A percentile compares a stretch with the other conserved stretches of the same genome.
Evolutionary conservation across 2,329 filamentous ascomycete species (phyloP).

Genomic region (Hymenoscyphus fraxineus): DNA sequence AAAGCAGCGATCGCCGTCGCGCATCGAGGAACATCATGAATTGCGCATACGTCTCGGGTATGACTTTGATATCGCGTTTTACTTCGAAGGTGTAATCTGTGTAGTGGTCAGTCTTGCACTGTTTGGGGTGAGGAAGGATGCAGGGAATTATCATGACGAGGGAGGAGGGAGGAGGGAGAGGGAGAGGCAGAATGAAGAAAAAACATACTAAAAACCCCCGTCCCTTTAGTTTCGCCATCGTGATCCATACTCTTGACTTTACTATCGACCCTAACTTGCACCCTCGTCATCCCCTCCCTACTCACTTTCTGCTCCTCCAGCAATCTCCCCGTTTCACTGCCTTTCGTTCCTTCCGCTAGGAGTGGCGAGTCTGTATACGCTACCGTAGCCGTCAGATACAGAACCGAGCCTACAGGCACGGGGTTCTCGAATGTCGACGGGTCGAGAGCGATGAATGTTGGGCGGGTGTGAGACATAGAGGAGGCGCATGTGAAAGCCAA

Average conservation of each 20-base stretch:
- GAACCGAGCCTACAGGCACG: slow-evolving; percentile 66
- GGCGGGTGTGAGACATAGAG: slow-evolving; percentile 61
- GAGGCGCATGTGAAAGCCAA: slow-evolving; percentile 69
- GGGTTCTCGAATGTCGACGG: slow-evolving; percentile 69
- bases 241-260: slow-evolving; percentile 68
- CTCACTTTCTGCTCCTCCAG: slow-evolving; percentile 24
- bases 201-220: slow-evolving; percentile 56
- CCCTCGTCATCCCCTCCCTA: slow-evolving; percentile 49
- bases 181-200: too few relatives aligned
- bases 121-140: too few relatives aligned
- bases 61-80: slow-evolving; percentile 60
- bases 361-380: slow-evolving; percentile 62
- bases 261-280: slow-evolving; percentile 65
- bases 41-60: slow-evolving; percentile 47
- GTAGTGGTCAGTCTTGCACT: too few relatives aligned
- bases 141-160: too few relatives aligned
- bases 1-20: slow-evolving; percentile 30
- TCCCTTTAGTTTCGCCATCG: slow-evolving; percentile 57
- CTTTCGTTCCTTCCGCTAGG: slow-evolving; percentile 29
- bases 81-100: slow-evolving; percentile 64
- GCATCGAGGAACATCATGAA: slow-evolving; percentile 40
- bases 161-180: too few relatives aligned
- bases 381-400: slow-evolving; percentile 65
- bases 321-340: slow-evolving; percentile 21
- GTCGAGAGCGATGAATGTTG: slow-evolving; percentile 66